phyloP scores from a whole-genome alignment of 1,284 basidiomycete genomes.

The Taiwanofungus camphoratus region DNA sequence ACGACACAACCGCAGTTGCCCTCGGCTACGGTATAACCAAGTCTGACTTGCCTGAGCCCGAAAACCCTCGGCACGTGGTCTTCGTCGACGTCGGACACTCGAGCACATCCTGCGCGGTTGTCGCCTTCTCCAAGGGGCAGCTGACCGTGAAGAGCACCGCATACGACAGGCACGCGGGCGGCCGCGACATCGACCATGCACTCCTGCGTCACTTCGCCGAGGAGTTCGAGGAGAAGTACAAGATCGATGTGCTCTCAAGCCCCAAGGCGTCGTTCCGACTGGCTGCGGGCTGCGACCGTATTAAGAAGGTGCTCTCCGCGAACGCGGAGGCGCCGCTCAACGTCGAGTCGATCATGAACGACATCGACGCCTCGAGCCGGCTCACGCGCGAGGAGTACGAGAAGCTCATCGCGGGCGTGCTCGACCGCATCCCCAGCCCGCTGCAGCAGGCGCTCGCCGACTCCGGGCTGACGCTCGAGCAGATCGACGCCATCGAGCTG shows the following conservation, averaged over 20 bases:
- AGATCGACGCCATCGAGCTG: constrained; percentile 64
- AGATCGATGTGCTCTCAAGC: constrained; percentile 86
- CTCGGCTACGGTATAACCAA: constrained; percentile 97
- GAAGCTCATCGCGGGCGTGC: constrained; percentile 45
- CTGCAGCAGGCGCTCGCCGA: constrained; percentile 51
- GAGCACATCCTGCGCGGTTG: constrained; percentile 77
- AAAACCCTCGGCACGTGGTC: constrained; percentile 78
- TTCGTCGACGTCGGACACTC: constrained; percentile 95
- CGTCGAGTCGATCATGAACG: constrained; percentile 92
- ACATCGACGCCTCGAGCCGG: constrained; percentile 66
- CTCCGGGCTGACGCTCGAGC: constrained; percentile 52
- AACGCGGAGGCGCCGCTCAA: constrained; percentile 83
- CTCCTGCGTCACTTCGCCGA: constrained; percentile 82
- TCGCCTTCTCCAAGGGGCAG: constrained; percentile 90
- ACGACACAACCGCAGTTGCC: constrained; percentile 89
- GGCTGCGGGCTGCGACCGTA: constrained; percentile 67
- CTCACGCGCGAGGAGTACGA: constrained; percentile 59
- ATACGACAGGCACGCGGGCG: constrained; percentile 87
- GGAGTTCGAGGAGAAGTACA: constrained; percentile 92
- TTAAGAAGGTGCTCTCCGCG: constrained; percentile 76
- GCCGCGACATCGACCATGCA: constrained; percentile 88
- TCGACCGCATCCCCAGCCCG: constrained; percentile 50
- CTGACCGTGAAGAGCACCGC: constrained; percentile 81
- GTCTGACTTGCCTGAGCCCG: constrained; percentile 81
- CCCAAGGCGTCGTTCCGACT: constrained; percentile 92